A percentile compares a stretch with the other conserved stretches of the same genome.
phyloP scores from a whole-genome alignment of 768 basidiomycete species.

The Xanthoconium stramineum region DNA sequence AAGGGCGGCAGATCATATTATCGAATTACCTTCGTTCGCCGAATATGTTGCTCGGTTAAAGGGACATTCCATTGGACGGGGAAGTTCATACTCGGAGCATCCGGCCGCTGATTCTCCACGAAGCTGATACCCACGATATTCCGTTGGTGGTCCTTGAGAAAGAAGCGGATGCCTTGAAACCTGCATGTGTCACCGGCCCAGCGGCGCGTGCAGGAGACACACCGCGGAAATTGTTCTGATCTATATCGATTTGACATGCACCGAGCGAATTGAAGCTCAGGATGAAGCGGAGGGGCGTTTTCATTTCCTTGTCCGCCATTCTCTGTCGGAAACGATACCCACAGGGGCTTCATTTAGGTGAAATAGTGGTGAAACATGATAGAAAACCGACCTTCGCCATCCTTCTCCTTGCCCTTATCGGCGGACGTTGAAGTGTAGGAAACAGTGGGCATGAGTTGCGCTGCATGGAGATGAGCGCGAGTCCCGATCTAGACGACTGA shows the following conservation, averaged over 20 bases:
- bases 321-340: slow-evolving; percentile 31
- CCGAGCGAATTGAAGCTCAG: slow-evolving; percentile 73
- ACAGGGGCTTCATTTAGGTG: slow-evolving; percentile 16
- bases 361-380: background rate
- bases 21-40: slow-evolving; percentile 54
- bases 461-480: slow-evolving; percentile 28
- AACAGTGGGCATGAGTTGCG: slow-evolving; percentile 44
- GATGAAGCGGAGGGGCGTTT: slow-evolving; percentile 39
- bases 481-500: slow-evolving; percentile 8
- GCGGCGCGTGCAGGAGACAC: slow-evolving; percentile 79
- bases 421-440: slow-evolving; percentile 37
- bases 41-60: slow-evolving; percentile 48
- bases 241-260: slow-evolving; percentile 84
- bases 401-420: slow-evolving; percentile 48
- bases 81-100: slow-evolving; percentile 56
- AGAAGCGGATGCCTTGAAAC: slow-evolving; percentile 81
- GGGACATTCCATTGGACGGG: slow-evolving; percentile 66
- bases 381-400: slow-evolving; percentile 34
- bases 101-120: slow-evolving; percentile 57
- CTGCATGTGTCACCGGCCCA: slow-evolving; percentile 89
- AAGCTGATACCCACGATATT: slow-evolving; percentile 68
- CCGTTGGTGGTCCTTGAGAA: slow-evolving; percentile 59
- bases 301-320: slow-evolving; percentile 29
- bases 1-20: background rate
- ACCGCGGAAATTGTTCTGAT: slow-evolving; percentile 69